Percentiles rank a stretch among this genome's conserved stretches.
Conservation (phyloP, 1,284 basidiomycete genomes). For the Rhodofomes roseus region DNA sequence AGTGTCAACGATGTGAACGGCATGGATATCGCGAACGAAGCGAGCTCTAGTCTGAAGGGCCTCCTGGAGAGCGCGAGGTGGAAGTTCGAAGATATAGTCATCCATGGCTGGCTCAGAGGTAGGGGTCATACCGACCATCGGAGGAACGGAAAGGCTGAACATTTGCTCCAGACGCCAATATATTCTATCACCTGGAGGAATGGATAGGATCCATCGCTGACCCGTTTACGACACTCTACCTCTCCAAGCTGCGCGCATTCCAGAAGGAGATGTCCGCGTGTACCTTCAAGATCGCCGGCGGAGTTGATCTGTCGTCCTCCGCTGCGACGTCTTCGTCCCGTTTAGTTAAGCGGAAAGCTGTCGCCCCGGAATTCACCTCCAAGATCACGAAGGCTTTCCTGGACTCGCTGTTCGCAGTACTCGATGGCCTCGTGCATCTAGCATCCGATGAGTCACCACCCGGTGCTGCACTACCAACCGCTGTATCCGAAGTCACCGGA, state of each 20-base stretch:
- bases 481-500: constrained; percentile 26
- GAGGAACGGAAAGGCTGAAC: neutral
- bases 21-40: constrained; percentile 81
- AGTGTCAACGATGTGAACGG: constrained; percentile 78
- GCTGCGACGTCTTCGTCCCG: constrained; percentile 38
- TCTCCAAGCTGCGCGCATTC: constrained; percentile 77
- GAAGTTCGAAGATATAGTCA: constrained; percentile 84
- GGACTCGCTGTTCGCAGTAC: constrained; percentile 83
- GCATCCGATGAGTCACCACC: constrained; percentile 73
- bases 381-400: constrained; percentile 88
- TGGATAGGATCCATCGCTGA: constrained; percentile 69
- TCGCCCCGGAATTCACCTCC: constrained; percentile 53
- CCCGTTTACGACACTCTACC: constrained; percentile 59
- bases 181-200: constrained; percentile 84
- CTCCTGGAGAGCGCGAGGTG: constrained; percentile 84
- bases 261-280: constrained; percentile 80
- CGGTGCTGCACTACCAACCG: constrained; percentile 34
- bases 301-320: constrained; percentile 55
- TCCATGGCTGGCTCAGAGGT: constrained; percentile 84
- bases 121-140: constrained; percentile 15
- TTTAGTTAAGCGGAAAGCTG: constrained; percentile 51
- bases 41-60: constrained; percentile 60
- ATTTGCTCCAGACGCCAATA: constrained; percentile 64
- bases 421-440: constrained; percentile 86
- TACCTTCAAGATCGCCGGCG: constrained; percentile 83